Conservation (phyloP, 169 alveolate genomes). For the Plasmodium adleri region DNA sequence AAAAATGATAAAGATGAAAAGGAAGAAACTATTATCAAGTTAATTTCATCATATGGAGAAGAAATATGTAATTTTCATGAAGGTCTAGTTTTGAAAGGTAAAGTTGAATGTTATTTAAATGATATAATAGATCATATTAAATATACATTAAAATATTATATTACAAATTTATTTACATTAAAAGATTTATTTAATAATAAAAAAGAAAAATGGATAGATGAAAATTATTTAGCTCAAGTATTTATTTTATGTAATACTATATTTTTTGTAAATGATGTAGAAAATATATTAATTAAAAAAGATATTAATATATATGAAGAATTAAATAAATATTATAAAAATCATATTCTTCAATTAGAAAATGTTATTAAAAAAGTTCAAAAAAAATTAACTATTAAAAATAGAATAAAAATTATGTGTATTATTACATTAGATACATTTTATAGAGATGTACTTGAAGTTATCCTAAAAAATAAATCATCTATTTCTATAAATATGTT, state of each 20-base stretch:
- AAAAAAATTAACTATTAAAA: slow-evolving; percentile 91
- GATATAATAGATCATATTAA: slow-evolving; percentile 66
- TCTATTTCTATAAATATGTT: slow-evolving; percentile 93
- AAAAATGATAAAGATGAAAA: slow-evolving; percentile 1
- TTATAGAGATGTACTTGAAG: slow-evolving; percentile 95
- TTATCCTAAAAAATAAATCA: slow-evolving; percentile 88
- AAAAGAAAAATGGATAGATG: slow-evolving; percentile 71
- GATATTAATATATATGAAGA: slow-evolving; percentile 82
- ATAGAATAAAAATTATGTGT: slow-evolving; percentile 93
- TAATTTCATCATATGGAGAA: slow-evolving; percentile 69
- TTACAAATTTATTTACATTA: slow-evolving; percentile 28
- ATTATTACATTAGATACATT: slow-evolving; percentile 96
- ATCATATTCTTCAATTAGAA: slow-evolving; percentile 86
- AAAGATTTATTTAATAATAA: slow-evolving; percentile 26
- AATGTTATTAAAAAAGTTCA: slow-evolving; percentile 93
- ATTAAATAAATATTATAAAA: slow-evolving; percentile 83
- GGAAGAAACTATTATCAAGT: slow-evolving; percentile 33
- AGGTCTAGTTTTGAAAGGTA: slow-evolving; percentile 21
- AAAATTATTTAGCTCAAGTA: slow-evolving; percentile 64
- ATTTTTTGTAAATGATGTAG: slow-evolving; percentile 76
- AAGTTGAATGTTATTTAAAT: slow-evolving; percentile 64
- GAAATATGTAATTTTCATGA: slow-evolving; percentile 69
- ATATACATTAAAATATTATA: slow-evolving; percentile 51
- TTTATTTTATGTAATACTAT: slow-evolving; percentile 64
- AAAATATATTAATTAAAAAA: slow-evolving; percentile 75